Conservation (phyloP, 2,329 filamentous ascomycete genomes). For the Microsporum ferrugineum region DNA sequence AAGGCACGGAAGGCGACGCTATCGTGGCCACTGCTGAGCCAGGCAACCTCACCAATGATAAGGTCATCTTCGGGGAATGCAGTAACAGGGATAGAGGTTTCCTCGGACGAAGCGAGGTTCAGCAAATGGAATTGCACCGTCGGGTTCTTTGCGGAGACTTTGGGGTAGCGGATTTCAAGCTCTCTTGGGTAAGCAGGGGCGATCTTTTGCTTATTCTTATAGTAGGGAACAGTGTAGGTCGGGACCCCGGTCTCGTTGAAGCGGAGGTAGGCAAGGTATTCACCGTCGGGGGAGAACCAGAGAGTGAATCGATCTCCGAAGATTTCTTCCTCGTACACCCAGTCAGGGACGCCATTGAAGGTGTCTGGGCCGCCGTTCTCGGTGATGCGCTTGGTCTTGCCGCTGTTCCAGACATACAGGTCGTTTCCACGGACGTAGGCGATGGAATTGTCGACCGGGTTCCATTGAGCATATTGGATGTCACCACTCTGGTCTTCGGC, state of each 20-base stretch:
- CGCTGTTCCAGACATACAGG: constrained; percentile 48
- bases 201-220: constrained; percentile 47
- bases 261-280: constrained; percentile 73
- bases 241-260: constrained; percentile 67
- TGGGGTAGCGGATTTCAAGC: constrained; percentile 55
- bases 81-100: constrained; percentile 41
- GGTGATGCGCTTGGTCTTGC: constrained; percentile 55
- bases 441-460: constrained; percentile 47
- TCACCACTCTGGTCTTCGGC: constrained; percentile 50
- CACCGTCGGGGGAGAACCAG: constrained; percentile 84
- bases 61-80: constrained; percentile 50
- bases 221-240: constrained; percentile 56
- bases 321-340: constrained; percentile 83
- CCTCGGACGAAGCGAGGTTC: constrained; percentile 38
- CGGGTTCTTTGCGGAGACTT: constrained; percentile 57
- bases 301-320: constrained; percentile 64
- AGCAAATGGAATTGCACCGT: constrained; percentile 52
- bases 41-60: constrained; percentile 56
- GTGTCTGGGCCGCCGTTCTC: constrained; percentile 70
- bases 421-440: constrained; percentile 59
- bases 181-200: constrained; percentile 52
- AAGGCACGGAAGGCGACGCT: constrained; percentile 54
- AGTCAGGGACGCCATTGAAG: constrained; percentile 87
- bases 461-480: constrained; percentile 56
- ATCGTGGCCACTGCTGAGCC: constrained; percentile 53